phyloP scores from a whole-genome alignment of 352 stramenopile species.

The Pythium scleroteichum region DNA sequence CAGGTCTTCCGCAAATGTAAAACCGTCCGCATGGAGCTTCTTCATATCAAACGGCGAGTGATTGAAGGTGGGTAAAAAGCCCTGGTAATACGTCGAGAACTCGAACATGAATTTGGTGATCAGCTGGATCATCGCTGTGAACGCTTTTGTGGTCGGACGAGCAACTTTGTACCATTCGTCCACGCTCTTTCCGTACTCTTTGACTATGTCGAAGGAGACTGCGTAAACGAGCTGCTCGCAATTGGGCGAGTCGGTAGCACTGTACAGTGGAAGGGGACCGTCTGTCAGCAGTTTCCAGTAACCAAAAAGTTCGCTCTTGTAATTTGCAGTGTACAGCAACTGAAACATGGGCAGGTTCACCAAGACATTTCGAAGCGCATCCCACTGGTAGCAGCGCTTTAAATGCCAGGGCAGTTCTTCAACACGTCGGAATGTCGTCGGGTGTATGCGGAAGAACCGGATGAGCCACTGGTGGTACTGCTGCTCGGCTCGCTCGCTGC shows the following conservation, averaged over 20 bases:
- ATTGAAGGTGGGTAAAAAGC: constrained; percentile 70
- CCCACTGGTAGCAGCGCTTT: constrained; percentile 88
- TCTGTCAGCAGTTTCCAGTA: constrained; percentile 90
- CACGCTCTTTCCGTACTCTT: constrained; percentile 88
- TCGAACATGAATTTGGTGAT: constrained; percentile 91
- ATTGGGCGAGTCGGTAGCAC: constrained; percentile 25
- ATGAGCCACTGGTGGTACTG: constrained; percentile 84
- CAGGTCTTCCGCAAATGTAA: constrained; percentile 69
- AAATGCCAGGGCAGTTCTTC: constrained; percentile 94
- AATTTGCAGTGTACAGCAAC: constrained; percentile 88
- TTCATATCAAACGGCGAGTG: constrained; percentile 76
- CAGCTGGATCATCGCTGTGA: constrained; percentile 76
- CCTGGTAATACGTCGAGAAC: constrained; percentile 80
- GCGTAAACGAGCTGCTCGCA: constrained; percentile 47
- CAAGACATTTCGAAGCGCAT: constrained; percentile 82
- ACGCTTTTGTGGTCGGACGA: constrained; percentile 70
- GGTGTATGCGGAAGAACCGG: constrained; percentile 80
- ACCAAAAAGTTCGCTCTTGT: constrained; percentile 88
- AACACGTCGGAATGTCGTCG: constrained; percentile 76
- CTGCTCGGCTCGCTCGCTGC: constrained; percentile 65
- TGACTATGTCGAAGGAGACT: constrained; percentile 90
- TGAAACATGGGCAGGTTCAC: constrained; percentile 92
- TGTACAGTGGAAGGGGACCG: constrained; percentile 62
- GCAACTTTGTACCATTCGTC: constrained; percentile 84
- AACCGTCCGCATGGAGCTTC: constrained; percentile 66